A percentile compares a stretch with the other conserved stretches of the same genome.
Conservation (phyloP, 352 stramenopile species). For the Phytopythium montanum region DNA sequence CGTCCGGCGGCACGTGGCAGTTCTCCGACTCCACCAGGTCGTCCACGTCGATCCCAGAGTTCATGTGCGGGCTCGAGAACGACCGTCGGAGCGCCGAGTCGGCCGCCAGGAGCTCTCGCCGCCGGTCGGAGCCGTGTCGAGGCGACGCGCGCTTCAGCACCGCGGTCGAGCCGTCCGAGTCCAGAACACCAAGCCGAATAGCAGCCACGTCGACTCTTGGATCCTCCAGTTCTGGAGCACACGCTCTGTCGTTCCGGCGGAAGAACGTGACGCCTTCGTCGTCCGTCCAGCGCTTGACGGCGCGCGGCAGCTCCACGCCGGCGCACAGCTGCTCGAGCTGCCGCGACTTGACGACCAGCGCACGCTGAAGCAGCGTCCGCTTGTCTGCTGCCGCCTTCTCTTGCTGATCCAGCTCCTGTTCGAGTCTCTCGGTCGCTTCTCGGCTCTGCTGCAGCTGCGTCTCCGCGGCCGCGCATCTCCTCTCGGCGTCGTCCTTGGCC, state of each 20-base stretch:
- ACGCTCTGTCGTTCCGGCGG: slow-evolving; percentile 29
- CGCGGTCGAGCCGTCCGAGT: neutral
- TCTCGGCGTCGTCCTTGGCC: slow-evolving; percentile 22
- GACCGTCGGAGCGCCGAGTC: slow-evolving; percentile 34
- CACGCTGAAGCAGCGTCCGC: slow-evolving; percentile 33
- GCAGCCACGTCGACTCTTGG: slow-evolving; percentile 37
- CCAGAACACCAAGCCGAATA: slow-evolving; percentile 4
- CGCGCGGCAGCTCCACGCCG: slow-evolving; percentile 32
- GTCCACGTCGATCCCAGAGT: slow-evolving; percentile 4
- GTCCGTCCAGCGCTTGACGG: slow-evolving; percentile 44
- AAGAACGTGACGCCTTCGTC: slow-evolving; percentile 50
- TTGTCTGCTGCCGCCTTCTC: slow-evolving; percentile 43
- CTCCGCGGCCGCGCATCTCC: slow-evolving; percentile 22
- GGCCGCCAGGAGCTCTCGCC: slow-evolving; percentile 9
- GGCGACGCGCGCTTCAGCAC: neutral
- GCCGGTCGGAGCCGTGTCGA: neutral
- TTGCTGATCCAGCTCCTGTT: slow-evolving; percentile 36
- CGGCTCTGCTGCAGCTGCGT: slow-evolving; percentile 21
- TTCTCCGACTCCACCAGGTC: slow-evolving; percentile 30
- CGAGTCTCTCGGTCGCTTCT: slow-evolving; percentile 32
- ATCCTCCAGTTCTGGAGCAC: slow-evolving; percentile 43
- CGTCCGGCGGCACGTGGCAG: slow-evolving; percentile 41
- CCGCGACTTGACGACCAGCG: slow-evolving; percentile 47
- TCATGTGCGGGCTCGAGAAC: slow-evolving; percentile 38
- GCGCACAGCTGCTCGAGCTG: slow-evolving; percentile 53